Base-by-base conservation (phyloP, 2,329 filamentous ascomycete species). In the Calycina herbarum region DNA sequence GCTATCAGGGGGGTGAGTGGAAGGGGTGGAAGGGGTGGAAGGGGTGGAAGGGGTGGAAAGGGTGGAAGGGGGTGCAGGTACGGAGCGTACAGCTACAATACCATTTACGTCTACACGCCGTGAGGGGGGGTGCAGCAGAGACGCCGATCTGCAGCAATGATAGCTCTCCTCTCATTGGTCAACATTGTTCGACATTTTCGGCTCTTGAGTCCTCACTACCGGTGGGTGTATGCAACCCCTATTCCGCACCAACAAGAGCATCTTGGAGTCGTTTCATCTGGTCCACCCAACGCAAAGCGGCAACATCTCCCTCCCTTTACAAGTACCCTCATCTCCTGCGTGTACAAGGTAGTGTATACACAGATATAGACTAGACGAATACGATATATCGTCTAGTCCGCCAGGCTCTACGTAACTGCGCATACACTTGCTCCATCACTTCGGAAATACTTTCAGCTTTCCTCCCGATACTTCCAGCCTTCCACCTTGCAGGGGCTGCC, bases 141-240 rank as follows among this genome's bases (percentile, higher is more conserved):
- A 20, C 45, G 45, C 45, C 45, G 27, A 54, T 54, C 48, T 54
- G 48, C 48, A 54, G 20, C 48, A 27, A 54, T 45, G 42, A 20
- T 24, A 24, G 8, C 13, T 51, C 5, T 11, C 8, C 6, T 27
- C 45, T 4, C 2, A 27, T 27, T 51, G 7, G 20, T 5, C 48
- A 5, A 13, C 27, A 29, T 29, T 29, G 27, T 29, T 5, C 48
- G 1, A 13, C 8, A 27, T 24, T 4, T 10, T 54, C 48, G 48
- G 48, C 48, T 54, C 48, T 54, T 27, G 48, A 15, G 48, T 13
- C 20, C 8, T 54, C 48, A 54, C 48, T 54, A 54, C 48, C 48
- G 48, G 24, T 54, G 20, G n/a, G n/a, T 20, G 45, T 24, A 24
- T 54, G 48, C 48, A 51, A 3, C 48, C 48, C 48, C 48, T 54